These are phyloP conservation scores for Xylogone sp. DNA, from an alignment of 2,329 filamentous ascomycete genomes.

Conservation along the genomic window DNA sequence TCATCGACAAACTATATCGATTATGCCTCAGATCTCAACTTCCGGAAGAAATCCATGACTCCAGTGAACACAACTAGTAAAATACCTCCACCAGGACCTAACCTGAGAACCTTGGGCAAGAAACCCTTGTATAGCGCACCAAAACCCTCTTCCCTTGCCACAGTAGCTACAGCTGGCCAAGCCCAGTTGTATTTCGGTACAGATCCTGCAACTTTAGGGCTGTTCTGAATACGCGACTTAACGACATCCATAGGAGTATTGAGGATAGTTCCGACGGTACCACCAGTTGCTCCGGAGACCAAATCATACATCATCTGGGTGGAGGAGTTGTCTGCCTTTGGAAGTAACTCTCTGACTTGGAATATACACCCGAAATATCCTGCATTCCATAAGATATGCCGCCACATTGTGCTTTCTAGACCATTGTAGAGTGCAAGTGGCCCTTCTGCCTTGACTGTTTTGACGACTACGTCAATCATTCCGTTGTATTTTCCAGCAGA, in stretches of 20 bases:
- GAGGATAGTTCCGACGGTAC: slow-evolving; percentile 83
- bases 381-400: slow-evolving; percentile 89
- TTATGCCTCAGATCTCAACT: slow-evolving; percentile 35
- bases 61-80: slow-evolving; percentile 83
- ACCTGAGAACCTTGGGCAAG: slow-evolving; percentile 83
- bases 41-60: slow-evolving; percentile 89
- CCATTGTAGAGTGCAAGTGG: slow-evolving; percentile 91
- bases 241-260: slow-evolving; percentile 98
- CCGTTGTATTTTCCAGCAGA: slow-evolving; percentile 85
- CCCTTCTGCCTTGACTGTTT: slow-evolving; percentile 82
- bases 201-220: slow-evolving; percentile 73
- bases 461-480: slow-evolving; percentile 73
- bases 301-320: slow-evolving; percentile 84
- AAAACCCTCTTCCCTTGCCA: slow-evolving; percentile 92
- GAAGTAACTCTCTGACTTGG: slow-evolving; percentile 85
- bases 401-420: slow-evolving; percentile 94
- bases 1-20: neutral
- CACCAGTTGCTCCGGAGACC: slow-evolving; percentile 80
- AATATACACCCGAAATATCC: slow-evolving; percentile 99
- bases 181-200: slow-evolving; percentile 99
- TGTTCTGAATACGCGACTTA: slow-evolving; percentile 98
- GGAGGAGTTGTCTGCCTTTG: slow-evolving; percentile 74
- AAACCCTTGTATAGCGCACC: slow-evolving; percentile 95
- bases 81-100: slow-evolving; percentile 63
- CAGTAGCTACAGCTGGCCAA: slow-evolving; percentile 78